Base-by-base conservation (phyloP, 2,329 filamentous ascomycete species). In the Sarocladium brachiariae region DNA sequence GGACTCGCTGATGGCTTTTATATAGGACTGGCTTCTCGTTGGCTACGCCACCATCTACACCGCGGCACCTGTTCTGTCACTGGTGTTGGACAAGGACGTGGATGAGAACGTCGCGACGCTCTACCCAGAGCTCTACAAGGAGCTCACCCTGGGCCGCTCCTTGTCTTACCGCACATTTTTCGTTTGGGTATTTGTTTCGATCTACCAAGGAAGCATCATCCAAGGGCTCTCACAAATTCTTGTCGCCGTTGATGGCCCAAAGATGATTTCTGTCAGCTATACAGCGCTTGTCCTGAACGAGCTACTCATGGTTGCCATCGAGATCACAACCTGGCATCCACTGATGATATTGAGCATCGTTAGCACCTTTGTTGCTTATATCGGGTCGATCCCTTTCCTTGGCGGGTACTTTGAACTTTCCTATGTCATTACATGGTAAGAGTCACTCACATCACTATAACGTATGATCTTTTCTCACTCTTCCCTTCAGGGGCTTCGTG, bases 21-120 rank as follows among this genome's bases (percentile, higher is more conserved):
- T 23, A 2, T 57, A 86, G 72, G 89, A 97, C 65, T 99, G 92
- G 91, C 80, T 99, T 13, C 81, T 99, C 56, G 93, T 99, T 11
- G 93, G 93, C 45, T 99, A 99, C 63, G 90, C 91, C 1, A 99
- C 93, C 0, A 77, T 96, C 4, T 99, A 99, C 71, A 99, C 93
- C 14, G 95, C 95, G 65, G 78, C 82, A 14, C 93, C 93, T 0
- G 93, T 99, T 30, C 86, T 99, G 63, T 95, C 88, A 0, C 82
- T 99, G 6, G 91, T 97, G 2, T 80, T 99, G 2, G 93, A 99
- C 70, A 87, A 87, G 62, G 93, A 99, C 61, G 92, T 99, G 4
- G 91, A 97, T 62, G 92, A 97, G 69, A 83, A 86, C 49, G 78
- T 99, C 4, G 91, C 93, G 18, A 96, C 93, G 58, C 77, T 99